Base-by-base conservation (phyloP, 768 basidiomycete species). In the Tricholoma matsutake region DNA sequence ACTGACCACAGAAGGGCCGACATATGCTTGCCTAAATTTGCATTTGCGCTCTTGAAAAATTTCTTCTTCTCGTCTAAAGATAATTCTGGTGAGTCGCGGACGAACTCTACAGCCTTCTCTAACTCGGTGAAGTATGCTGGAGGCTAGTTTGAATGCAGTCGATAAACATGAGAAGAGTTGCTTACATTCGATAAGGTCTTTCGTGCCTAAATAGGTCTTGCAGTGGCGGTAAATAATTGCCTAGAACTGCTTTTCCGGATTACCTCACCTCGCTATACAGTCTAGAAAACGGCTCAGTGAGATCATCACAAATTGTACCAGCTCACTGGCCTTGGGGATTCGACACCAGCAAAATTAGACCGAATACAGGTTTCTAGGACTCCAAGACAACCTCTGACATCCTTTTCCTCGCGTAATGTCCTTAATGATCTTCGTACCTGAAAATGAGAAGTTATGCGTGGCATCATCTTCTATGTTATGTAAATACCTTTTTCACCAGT, bases 181-280 rank as follows among this genome's bases (percentile, higher is more conserved):
- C 82, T 66, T 64, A 91, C 92, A 81, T 80, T 98, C 95, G 60
- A 98, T 90, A 10, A 94, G 71, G 58, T 88, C 81, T 73, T 99
- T 99, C 2, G 94, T 96, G 1, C 95, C 95, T 47, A 87, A 81
- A 73, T 92, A 98, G 0, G 94, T 96, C 93, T 98, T 64, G 13
- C 10, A 35, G 16, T 20, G 54, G 31, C 6, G 18, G 56, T 65
- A 55, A 70, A 67, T 59, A 54, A 57, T 39, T 60, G 53, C 53
- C 54, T 59, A 10, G 61, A 59, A 2, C 55, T 57, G 43, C 35
- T 53, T 32, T 49, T n/a, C 47, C 52, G 49, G 29, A 31, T 14
- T 53, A 53, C 81, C 87, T 73, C 87, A 94, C 94, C 79, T 96
- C 94, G 73, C 91, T 93, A 69, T 97, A 98, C 25, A 98, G 75